These are phyloP conservation scores for Saksenaea vasiformis DNA, from an alignment of 371 early-diverging fungal genomes.

Conservation along the genomic window DNA sequence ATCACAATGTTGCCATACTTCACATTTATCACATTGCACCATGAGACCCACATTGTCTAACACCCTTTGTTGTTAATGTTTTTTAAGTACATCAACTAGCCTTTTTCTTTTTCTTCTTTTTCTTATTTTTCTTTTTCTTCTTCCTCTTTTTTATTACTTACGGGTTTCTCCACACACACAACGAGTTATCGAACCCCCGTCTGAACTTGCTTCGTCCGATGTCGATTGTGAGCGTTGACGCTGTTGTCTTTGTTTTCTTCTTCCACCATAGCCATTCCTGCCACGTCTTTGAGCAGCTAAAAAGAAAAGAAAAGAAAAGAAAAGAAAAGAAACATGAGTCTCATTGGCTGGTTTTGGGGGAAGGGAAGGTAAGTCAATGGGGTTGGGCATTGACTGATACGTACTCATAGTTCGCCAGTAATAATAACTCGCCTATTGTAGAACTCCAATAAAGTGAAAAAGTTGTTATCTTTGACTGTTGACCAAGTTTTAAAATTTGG, in stretches of 20 bases:
- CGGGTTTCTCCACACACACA: conserved; percentile 77
- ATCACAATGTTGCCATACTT: conserved; percentile 88
- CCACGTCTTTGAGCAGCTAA: conserved; percentile 32
- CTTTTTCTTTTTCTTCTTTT: no score
- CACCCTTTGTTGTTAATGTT: background rate
- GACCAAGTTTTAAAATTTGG: background rate
- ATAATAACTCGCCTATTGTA: no score
- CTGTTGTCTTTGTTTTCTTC: conserved; percentile 15
- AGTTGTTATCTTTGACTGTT: background rate
- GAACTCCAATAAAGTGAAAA: no score
- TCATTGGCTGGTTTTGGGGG: no score
- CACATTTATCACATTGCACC: conserved; percentile 88
- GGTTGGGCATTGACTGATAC: no score
- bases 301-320: background rate
- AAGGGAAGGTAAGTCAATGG: no score
- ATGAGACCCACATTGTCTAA: conserved; percentile 66
- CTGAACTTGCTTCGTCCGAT: conserved; percentile 39
- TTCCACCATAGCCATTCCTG: conserved; percentile 25
- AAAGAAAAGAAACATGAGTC: no score
- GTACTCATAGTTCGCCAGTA: no score
- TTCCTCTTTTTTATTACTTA: conserved; percentile 27
- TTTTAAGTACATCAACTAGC: no score
- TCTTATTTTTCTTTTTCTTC: conserved; percentile 7
- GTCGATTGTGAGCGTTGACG: conserved; percentile 30
- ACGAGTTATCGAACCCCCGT: conserved; percentile 70